These are phyloP conservation scores for Kingdonia uniflora DNA, from an alignment of 164 flowering plant species.

Conservation along the genomic window DNA sequence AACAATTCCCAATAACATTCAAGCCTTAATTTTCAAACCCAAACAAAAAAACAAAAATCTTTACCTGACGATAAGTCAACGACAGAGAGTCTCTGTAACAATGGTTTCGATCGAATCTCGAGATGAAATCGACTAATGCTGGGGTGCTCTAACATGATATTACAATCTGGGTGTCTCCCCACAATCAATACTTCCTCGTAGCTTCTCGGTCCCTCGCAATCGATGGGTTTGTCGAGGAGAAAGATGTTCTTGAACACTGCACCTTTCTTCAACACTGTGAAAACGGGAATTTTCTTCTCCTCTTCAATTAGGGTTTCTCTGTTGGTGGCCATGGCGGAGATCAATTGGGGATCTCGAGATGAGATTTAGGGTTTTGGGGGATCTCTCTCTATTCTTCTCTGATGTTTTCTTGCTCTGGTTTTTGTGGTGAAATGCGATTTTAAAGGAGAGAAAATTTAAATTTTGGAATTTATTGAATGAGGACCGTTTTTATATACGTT, in stretches of 20 bases:
- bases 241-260: constrained; percentile 80
- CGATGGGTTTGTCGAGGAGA: constrained; percentile 29
- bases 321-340: constrained; percentile 16
- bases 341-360: too few species aligned
- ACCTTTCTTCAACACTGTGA: constrained; percentile 72
- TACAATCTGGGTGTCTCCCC: constrained; percentile 91
- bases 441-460: too few species aligned
- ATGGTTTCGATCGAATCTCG: constrained; percentile 42
- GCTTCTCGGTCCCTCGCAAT: too few species aligned
- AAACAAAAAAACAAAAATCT: neutral
- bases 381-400: too few species aligned
- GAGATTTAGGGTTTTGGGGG: too few species aligned
- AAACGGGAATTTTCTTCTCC: constrained; percentile 54
- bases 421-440: too few species aligned
- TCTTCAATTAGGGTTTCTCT: constrained; percentile 13
- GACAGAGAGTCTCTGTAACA: constrained; percentile 37
- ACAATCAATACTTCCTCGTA: constrained; percentile 35
- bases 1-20: neutral
- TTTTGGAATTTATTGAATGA: too few species aligned
- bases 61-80: constrained; percentile 74
- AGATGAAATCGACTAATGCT: constrained; percentile 95
- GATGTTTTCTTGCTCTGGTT: too few species aligned
- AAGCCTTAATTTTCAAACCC: neutral
- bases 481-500: too few species aligned
- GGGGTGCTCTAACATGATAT: constrained; percentile 73